Evolutionary conservation across 2,329 filamentous ascomycete species (phyloP), one percentile per base, ranked within the genome.

Genomic region (Penicillium sp.): DNA sequence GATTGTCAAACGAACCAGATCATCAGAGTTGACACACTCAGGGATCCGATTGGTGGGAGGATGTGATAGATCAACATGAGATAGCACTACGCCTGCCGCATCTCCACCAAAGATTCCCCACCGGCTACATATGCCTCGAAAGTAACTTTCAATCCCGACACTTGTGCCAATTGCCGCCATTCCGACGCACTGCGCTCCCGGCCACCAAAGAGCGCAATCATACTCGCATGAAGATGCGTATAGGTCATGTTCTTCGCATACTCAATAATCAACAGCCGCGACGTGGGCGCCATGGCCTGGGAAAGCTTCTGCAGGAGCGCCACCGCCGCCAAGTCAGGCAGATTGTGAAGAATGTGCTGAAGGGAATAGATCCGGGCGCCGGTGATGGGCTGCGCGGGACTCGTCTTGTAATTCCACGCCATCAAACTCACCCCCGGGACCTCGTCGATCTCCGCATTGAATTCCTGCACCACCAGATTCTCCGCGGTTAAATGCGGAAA

Each of bases 321-420:
- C 45, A 72, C 62, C 2, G 74, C 71, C 43, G 75, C 72, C 19
- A 76, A 56, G 48, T 76, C 74, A 4, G 74, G 66, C 45, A 75
- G 45, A 33, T 76, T 76, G 49, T 76, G 74, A 23, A 76, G 60
- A 19, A 76, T 73, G 57, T 75, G 72, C 16, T 72, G 70, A 3
- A 76, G 57, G 4, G 67, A 67, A 39, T 76, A 76, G 25, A 71
- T 60, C 3, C 71, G 55, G 3, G 74, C 74, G 0, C 71, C 73
- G 1, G 58, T 55, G 16, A 76, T 60, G 2, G 73, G 71, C 43
- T 76, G 72, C 3, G 69, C 68, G 14, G 61, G 64, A 25, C 62
- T 59, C n/a, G 66, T 61, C 54, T 75, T 74, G 58, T 69, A 76
- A 33, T 76, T 68, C 72, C 73, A 76, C 27, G 67, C 59, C 61